A percentile compares a stretch with the other conserved stretches of the same genome.
phyloP scores from a whole-genome alignment of 768 basidiomycete species.

The Boletus sp. region DNA sequence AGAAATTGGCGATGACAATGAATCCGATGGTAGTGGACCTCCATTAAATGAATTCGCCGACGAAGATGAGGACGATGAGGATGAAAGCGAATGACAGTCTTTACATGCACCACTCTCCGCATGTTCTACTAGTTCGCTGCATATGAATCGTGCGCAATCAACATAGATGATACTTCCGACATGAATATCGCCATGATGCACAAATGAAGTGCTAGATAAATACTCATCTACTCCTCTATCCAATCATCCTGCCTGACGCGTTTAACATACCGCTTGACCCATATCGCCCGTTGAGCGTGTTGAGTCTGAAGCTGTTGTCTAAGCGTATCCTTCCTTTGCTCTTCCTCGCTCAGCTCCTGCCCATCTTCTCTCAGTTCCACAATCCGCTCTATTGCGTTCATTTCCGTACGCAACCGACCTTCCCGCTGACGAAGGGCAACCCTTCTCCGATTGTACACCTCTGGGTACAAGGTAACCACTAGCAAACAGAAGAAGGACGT shows the following conservation, averaged over 20 bases:
- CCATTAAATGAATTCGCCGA: conserved; percentile 54
- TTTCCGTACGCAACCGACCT: conserved; percentile 66
- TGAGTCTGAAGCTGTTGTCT: conserved; percentile 47
- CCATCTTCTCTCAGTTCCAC: conserved; percentile 30
- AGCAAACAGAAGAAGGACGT: conserved; percentile 56
- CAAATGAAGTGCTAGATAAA: conserved; percentile 4
- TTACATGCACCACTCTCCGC: not conserved
- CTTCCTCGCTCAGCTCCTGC: conserved; percentile 34
- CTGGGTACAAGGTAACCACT: conserved; percentile 65
- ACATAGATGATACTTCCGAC: not conserved
- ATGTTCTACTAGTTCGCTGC: not conserved
- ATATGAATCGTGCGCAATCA: not conserved
- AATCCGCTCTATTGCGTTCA: conserved; percentile 37
- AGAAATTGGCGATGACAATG: conserved; percentile 41
- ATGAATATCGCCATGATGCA: conserved; percentile 1
- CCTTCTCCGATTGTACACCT: conserved; percentile 69
- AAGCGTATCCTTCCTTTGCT: conserved; percentile 22
- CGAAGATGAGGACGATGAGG: conserved; percentile 55
- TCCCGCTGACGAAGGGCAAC: conserved; percentile 58
- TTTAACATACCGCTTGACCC: conserved; percentile 65
- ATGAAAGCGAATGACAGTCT: conserved; percentile 46
- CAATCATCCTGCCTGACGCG: conserved; percentile 65
- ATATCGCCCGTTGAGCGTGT: conserved; percentile 52
- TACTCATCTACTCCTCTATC: conserved; percentile 54
- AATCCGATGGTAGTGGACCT: conserved; percentile 39